phyloP scores from a whole-genome alignment of 352 stramenopile genomes.

The Phytophthora ramorum region DNA sequence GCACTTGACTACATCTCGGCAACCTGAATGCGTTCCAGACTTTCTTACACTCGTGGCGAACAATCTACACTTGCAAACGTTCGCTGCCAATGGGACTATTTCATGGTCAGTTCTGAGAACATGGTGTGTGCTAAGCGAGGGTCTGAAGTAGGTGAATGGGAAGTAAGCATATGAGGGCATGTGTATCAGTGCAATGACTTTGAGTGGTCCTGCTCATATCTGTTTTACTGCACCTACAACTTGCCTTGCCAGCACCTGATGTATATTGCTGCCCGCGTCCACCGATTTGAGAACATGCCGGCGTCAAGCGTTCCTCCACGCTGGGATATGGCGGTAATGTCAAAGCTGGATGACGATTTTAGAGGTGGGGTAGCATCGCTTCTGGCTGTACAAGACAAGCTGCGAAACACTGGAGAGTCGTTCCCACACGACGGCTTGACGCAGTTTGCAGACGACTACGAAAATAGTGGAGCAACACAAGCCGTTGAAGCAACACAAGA shows the following conservation, averaged over 20 bases:
- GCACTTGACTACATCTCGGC: too few species aligned
- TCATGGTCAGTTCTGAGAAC: background rate
- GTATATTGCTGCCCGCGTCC: background rate
- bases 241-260: background rate
- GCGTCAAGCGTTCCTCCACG: background rate
- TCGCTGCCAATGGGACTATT: background rate
- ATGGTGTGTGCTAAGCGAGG: too few species aligned
- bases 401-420: background rate
- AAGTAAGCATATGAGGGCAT: too few species aligned
- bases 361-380: background rate
- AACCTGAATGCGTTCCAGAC: too few species aligned
- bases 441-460: background rate
- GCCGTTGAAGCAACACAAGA: background rate
- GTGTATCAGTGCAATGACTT: too few species aligned
- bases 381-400: background rate
- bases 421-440: background rate
- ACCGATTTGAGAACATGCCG: background rate
- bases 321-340: background rate
- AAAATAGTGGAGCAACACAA: background rate
- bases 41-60: background rate
- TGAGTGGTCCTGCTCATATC: background rate
- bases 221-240: background rate
- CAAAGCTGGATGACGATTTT: too few species aligned
- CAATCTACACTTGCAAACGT: background rate
- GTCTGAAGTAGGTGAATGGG: too few species aligned